phyloP scores from a whole-genome alignment of 768 basidiomycete species.

The Trametes sanguinea region DNA sequence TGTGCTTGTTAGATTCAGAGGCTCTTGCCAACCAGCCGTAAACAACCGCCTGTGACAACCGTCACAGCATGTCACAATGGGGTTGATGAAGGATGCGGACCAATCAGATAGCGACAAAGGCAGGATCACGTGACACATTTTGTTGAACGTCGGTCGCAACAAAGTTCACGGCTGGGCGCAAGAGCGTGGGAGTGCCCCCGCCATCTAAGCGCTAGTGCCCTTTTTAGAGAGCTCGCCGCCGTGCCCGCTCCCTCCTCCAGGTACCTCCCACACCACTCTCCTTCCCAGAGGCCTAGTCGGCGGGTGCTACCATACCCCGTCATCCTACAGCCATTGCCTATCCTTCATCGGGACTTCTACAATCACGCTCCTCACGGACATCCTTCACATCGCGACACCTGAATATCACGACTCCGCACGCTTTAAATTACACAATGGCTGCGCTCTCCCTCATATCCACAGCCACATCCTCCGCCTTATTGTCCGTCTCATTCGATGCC shows the following conservation, averaged over 20 bases:
- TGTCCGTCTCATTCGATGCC: too few species aligned
- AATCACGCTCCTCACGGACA: too few species aligned
- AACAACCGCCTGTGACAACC: conserved; percentile 3
- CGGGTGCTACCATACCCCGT: too few species aligned
- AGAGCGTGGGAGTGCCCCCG: background rate
- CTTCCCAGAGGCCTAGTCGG: background rate
- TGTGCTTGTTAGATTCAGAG: conserved; percentile 9
- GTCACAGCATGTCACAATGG: conserved; percentile 2
- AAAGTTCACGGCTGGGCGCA: conserved; percentile 1
- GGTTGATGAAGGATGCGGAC: background rate
- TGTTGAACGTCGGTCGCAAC: background rate
- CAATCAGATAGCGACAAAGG: background rate
- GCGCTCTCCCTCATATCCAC: too few species aligned
- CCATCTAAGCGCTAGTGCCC: background rate
- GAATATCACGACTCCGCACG: too few species aligned
- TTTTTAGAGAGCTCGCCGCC: background rate
- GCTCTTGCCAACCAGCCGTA: conserved; percentile 10
- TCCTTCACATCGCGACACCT: too few species aligned
- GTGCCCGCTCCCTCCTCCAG: background rate
- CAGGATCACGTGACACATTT: background rate
- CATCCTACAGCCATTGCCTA: too few species aligned
- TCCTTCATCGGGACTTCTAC: too few species aligned
- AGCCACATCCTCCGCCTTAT: too few species aligned
- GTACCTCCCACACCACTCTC: background rate
- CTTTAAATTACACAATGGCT: background rate